Percentiles rank a stretch among this genome's conserved stretches.
Conservation (phyloP, 1,284 basidiomycete species). For the Papiliotrema fonsecae region DNA sequence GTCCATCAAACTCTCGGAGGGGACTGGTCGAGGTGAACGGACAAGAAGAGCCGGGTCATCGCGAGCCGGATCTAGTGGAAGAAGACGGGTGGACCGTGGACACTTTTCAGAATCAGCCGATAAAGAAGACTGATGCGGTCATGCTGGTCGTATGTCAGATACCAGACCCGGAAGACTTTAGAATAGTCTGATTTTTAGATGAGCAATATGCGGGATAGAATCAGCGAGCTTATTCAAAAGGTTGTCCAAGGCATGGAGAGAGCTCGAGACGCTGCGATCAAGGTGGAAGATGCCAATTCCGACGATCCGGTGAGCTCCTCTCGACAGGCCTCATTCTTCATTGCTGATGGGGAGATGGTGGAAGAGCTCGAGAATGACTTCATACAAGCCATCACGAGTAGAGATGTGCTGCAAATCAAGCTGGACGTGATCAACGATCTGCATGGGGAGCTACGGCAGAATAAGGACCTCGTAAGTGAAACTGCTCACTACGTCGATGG, state of each 20-base stretch:
- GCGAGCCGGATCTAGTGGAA: background rate
- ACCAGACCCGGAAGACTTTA: background rate
- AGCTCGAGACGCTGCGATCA: slow-evolving; percentile 18
- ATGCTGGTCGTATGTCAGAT: background rate
- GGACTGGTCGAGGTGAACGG: background rate
- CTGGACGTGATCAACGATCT: slow-evolving; percentile 55
- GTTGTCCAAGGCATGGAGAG: slow-evolving; percentile 10
- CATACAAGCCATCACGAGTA: slow-evolving; percentile 13
- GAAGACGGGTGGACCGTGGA: slow-evolving; percentile 7
- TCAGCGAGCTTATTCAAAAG: background rate
- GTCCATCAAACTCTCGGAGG: background rate
- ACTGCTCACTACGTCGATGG: background rate
- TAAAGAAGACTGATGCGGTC: background rate
- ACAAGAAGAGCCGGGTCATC: background rate
- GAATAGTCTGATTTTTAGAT: background rate
- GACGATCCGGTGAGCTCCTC: slow-evolving; percentile 26
- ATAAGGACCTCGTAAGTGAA: slow-evolving; percentile 1
- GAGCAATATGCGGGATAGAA: background rate
- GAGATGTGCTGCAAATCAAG: slow-evolving; percentile 15
- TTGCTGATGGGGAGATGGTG: slow-evolving; percentile 13
- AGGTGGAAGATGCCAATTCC: slow-evolving; percentile 22
- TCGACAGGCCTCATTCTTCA: background rate
- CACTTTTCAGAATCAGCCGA: slow-evolving; percentile 1
- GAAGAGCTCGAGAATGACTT: slow-evolving; percentile 15
- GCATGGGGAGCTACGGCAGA: slow-evolving; percentile 52